Evolutionary conservation across 345 rosid genomes (phyloP).

Genomic region (Euphorbia tirucalli): DNA sequence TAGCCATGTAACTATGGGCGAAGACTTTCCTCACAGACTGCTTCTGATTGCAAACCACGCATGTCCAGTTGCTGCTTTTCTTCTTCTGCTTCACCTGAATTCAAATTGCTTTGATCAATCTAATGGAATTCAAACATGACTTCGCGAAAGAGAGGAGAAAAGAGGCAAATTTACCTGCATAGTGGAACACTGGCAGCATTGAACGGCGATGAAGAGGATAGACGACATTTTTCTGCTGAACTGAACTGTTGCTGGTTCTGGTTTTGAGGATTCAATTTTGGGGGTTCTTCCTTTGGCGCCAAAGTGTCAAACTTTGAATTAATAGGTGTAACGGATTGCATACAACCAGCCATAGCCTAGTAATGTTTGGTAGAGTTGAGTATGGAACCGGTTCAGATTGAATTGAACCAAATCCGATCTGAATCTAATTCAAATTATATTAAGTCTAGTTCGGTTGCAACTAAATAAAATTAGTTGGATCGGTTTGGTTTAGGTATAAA

Average conservation of each 20-base stretch:
- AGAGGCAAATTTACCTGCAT: slow-evolving; percentile 85
- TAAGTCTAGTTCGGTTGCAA: no score
- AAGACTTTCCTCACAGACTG: slow-evolving; percentile 68
- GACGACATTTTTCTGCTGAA: slow-evolving; percentile 41
- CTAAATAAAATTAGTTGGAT: no score
- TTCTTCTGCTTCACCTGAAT: slow-evolving; percentile 81
- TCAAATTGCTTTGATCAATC: not conserved
- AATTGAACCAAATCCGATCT: no score
- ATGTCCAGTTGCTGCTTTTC: slow-evolving; percentile 68
- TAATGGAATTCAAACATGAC: not conserved
- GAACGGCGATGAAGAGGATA: slow-evolving; percentile 58
- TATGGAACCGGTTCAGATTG: no score
- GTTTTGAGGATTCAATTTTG: not conserved
- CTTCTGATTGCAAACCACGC: slow-evolving; percentile 80
- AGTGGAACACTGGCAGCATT: slow-evolving; percentile 78
- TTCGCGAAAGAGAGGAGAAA: slow-evolving; percentile 1
- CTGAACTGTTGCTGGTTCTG: not conserved
- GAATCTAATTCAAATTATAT: no score
- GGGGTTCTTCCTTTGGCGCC: slow-evolving; percentile 5
- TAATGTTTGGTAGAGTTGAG: no score
- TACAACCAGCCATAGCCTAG: not conserved
- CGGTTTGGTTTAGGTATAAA: no score
- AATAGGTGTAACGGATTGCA: no score
- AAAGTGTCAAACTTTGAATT: not conserved
- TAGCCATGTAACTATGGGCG: slow-evolving; percentile 63